Conservation (phyloP, 2,329 filamentous ascomycete genomes). For the Talaromyces islandicus region DNA sequence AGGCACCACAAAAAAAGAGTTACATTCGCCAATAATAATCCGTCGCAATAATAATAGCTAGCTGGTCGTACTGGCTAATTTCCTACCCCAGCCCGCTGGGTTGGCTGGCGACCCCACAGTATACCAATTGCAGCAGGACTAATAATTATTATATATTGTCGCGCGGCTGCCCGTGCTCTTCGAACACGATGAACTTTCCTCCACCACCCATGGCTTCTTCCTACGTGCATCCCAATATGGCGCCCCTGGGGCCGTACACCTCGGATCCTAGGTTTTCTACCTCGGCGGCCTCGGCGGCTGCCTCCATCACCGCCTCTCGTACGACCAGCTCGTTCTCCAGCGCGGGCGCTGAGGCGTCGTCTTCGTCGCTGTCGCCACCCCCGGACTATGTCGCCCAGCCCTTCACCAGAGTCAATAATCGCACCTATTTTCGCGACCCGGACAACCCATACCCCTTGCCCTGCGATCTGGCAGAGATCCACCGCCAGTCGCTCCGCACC, state of each 20-base stretch:
- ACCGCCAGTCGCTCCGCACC: slow-evolving; percentile 79
- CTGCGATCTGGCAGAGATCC: slow-evolving; percentile 78
- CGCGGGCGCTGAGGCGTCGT: slow-evolving; percentile 22
- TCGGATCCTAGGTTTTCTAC: background rate
- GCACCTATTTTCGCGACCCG: slow-evolving; percentile 73
- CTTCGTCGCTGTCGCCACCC: slow-evolving; percentile 26
- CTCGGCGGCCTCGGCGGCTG: background rate
- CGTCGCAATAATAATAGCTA: background rate
- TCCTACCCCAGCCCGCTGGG: background rate
- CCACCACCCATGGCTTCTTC: background rate
- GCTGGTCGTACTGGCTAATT: too few species aligned
- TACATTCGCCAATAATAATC: background rate
- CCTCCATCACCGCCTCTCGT: background rate
- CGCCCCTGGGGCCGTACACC: background rate
- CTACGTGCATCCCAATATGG: background rate
- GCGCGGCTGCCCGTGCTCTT: background rate
- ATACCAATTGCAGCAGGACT: background rate
- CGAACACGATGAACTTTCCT: background rate
- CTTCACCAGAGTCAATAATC: slow-evolving; percentile 69
- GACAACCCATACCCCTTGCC: slow-evolving; percentile 75
- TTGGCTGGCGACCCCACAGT: background rate
- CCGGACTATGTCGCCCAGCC: slow-evolving; percentile 44
- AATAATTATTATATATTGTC: background rate
- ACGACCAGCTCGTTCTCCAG: slow-evolving; percentile 13
- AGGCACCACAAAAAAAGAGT: background rate